Percentiles rank a stretch among this genome's conserved stretches.
Evolutionary conservation across 352 stramenopile species (phyloP).

Genomic region (Pythium catenulatum): DNA sequence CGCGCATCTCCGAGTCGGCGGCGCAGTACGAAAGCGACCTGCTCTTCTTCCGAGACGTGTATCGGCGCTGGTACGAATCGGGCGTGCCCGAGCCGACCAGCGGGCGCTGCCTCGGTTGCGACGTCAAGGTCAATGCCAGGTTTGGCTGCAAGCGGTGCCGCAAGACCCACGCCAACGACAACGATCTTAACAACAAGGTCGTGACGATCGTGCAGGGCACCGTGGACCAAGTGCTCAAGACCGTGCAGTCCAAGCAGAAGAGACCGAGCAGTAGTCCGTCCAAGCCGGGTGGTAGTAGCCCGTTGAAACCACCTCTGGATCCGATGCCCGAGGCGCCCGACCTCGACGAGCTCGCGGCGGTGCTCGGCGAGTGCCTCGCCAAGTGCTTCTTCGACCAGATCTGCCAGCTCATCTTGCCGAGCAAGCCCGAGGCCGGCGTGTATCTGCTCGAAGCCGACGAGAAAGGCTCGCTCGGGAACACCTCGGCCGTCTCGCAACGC

Average conservation of each 20-base stretch:
- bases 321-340: no score
- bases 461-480: conserved; percentile 4
- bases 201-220: neutral
- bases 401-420: conserved; percentile 17
- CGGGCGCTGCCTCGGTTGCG: neutral
- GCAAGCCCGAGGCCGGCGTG: neutral
- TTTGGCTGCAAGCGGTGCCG: conserved; percentile 11
- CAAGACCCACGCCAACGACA: neutral
- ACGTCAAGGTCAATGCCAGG: no score
- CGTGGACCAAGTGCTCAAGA: neutral
- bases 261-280: no score
- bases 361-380: neutral
- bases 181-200: conserved; percentile 10
- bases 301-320: no score
- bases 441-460: conserved; percentile 2
- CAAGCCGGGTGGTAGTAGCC: no score
- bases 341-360: neutral
- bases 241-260: neutral
- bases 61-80: conserved; percentile 1
- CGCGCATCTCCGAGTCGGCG: neutral
- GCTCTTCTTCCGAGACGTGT: neutral
- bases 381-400: conserved; percentile 33
- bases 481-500: neutral
- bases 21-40: conserved; percentile 10
- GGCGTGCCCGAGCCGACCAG: neutral